phyloP scores from a whole-genome alignment of 192 early-diverging fungal species.

The Coemansia sp. region DNA sequence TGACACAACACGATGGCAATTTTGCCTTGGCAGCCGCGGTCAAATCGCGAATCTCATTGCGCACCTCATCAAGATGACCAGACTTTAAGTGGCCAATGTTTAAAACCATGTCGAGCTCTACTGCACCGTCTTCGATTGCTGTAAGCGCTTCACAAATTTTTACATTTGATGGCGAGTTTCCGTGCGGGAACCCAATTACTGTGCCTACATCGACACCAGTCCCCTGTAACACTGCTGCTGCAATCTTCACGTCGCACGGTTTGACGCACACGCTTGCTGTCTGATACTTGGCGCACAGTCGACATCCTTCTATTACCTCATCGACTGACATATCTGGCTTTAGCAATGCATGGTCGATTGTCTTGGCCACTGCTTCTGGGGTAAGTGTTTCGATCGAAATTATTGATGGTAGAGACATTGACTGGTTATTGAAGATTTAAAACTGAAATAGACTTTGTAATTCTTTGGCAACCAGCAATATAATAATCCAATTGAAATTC shows the following conservation, averaged over 20 bases:
- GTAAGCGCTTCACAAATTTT: constrained; percentile 58
- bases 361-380: constrained; percentile 54
- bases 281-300: constrained; percentile 53
- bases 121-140: constrained; percentile 59
- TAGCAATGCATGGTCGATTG: constrained; percentile 62
- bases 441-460: not conserved
- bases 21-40: constrained; percentile 44
- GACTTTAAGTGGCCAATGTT: constrained; percentile 60
- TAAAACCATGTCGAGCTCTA: constrained; percentile 61
- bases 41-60: constrained; percentile 46
- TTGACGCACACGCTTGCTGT: constrained; percentile 61
- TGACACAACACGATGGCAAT: constrained; percentile 51
- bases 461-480: not conserved
- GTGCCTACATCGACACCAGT: constrained; percentile 59
- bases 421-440: not conserved
- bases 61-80: constrained; percentile 40
- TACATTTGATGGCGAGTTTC: constrained; percentile 52
- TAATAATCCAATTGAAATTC: not conserved
- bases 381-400: constrained; percentile 54
- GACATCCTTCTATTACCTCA: constrained; percentile 57
- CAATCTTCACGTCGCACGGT: constrained; percentile 60
- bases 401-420: constrained; percentile 14
- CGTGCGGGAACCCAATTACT: constrained; percentile 63
- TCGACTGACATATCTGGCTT: constrained; percentile 56
- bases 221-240: constrained; percentile 35